A percentile compares a stretch with the other conserved stretches of the same genome.
These are phyloP conservation scores for Furculomyces boomerangus DNA, from an alignment of 371 early-diverging fungal species.

Conservation along the genomic window DNA sequence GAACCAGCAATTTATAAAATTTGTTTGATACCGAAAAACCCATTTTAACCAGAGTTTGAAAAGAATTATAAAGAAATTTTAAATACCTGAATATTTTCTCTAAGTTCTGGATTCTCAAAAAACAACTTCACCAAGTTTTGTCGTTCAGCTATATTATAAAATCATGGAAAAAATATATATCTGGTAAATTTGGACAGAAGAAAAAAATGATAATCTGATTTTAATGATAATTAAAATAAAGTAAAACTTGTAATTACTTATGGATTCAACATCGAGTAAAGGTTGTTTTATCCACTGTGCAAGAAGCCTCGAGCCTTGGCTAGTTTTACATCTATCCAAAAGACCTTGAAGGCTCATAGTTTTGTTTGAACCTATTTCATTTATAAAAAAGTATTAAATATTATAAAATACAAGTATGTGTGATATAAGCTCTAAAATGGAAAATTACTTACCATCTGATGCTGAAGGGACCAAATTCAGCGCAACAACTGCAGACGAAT, in stretches of 20 bases:
- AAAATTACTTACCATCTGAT: slow-evolving; percentile 40
- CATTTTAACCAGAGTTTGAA: too few species aligned
- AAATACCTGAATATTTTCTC: slow-evolving; percentile 35
- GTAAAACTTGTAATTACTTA: slow-evolving; percentile 24
- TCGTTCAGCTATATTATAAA: slow-evolving; percentile 30
- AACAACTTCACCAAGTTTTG: slow-evolving; percentile 66
- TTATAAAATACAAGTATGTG: too few species aligned
- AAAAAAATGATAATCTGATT: too few species aligned
- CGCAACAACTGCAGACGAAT: slow-evolving; percentile 75
- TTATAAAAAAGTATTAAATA: neutral
- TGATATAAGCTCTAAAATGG: too few species aligned
- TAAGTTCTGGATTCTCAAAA: slow-evolving; percentile 39
- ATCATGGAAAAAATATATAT: too few species aligned
- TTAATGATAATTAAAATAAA: too few species aligned
- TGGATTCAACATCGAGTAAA: slow-evolving; percentile 47
- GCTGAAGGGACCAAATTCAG: slow-evolving; percentile 68
- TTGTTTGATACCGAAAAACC: too few species aligned
- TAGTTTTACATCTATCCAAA: slow-evolving; percentile 75
- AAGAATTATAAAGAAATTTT: too few species aligned
- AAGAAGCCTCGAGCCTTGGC: slow-evolving; percentile 74
- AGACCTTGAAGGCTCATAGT: slow-evolving; percentile 69
- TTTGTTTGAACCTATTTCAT: slow-evolving; percentile 38
- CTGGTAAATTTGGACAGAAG: too few species aligned
- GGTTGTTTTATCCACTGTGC: slow-evolving; percentile 93
- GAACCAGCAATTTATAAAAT: too few species aligned